Conservation (phyloP, 2,329 filamentous ascomycete species). For the Paracamarosporium sp. region DNA sequence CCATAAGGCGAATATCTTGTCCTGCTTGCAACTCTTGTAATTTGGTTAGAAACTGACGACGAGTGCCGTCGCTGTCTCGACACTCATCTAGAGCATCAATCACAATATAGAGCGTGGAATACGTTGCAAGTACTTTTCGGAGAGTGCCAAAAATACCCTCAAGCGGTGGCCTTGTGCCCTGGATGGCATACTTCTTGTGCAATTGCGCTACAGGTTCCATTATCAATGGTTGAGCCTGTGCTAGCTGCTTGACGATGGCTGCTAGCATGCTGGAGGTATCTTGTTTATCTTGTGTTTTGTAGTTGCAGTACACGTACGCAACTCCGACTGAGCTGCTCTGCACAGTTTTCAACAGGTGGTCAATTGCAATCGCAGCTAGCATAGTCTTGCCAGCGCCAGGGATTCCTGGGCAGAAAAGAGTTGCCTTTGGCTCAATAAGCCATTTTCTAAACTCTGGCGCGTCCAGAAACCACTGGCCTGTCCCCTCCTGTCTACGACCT, state of each 20-base stretch:
- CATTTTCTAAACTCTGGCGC: constrained; percentile 26
- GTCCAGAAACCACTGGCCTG: constrained; percentile 55
- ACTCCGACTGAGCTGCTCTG: background rate
- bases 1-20: constrained; percentile 15
- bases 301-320: background rate
- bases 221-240: background rate
- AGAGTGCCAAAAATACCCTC: constrained; percentile 26
- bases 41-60: constrained; percentile 12
- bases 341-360: background rate
- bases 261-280: background rate
- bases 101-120: constrained; percentile 33
- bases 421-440: constrained; percentile 21
- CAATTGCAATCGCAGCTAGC: background rate
- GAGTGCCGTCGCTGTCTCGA: constrained; percentile 14
- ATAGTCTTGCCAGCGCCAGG: background rate
- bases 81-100: constrained; percentile 44
- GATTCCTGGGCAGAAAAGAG: constrained; percentile 25
- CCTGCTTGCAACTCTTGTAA: constrained; percentile 12
- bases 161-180: constrained; percentile 24
- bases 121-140: constrained; percentile 16
- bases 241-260: background rate
- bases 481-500: constrained; percentile 30
- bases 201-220: constrained; percentile 5
- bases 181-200: constrained; percentile 25
- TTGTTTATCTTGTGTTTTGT: background rate